Percentiles rank a stretch among this genome's conserved stretches.
These are phyloP conservation scores for Tolypocladium album DNA, from an alignment of 2,329 filamentous ascomycete genomes.

Conservation along the genomic window DNA sequence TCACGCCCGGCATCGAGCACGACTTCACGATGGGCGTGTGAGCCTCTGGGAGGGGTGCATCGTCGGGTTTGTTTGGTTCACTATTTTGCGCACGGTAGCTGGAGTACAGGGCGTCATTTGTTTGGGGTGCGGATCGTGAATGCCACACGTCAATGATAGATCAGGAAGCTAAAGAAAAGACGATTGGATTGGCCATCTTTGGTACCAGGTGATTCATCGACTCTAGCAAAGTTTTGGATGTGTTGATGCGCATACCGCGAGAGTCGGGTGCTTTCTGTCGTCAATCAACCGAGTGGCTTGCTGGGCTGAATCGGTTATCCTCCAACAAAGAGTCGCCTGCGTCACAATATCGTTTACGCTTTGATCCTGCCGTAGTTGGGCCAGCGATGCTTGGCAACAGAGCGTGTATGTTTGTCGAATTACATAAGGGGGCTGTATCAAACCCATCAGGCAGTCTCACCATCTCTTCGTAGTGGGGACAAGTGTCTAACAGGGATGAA, in stretches of 20 bases:
- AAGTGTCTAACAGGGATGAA: too few relatives aligned
- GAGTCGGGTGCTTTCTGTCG: neutral
- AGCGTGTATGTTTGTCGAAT: too few relatives aligned
- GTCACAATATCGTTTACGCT: too few relatives aligned
- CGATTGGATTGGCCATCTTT: neutral
- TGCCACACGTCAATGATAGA: neutral
- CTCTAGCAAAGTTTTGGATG: neutral
- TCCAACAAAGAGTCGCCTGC: too few relatives aligned
- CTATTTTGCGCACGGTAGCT: neutral
- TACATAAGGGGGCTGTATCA: too few relatives aligned
- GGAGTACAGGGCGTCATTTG: neutral
- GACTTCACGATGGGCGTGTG: conserved; percentile 95
- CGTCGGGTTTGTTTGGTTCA: neutral
- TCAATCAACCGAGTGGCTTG: neutral
- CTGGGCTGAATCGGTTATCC: too few relatives aligned
- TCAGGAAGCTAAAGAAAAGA: neutral
- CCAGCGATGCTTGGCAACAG: too few relatives aligned
- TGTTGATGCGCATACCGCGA: neutral
- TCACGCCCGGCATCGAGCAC: conserved; percentile 94
- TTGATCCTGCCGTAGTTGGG: too few relatives aligned
- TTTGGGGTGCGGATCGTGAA: neutral
- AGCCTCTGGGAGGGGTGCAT: conserved; percentile 7
- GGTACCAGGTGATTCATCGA: neutral
- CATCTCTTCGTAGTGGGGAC: too few relatives aligned
- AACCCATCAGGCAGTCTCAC: too few relatives aligned